Base-by-base conservation (phyloP, 805 yeast species). In the Isabelozyma gotoi region DNA sequence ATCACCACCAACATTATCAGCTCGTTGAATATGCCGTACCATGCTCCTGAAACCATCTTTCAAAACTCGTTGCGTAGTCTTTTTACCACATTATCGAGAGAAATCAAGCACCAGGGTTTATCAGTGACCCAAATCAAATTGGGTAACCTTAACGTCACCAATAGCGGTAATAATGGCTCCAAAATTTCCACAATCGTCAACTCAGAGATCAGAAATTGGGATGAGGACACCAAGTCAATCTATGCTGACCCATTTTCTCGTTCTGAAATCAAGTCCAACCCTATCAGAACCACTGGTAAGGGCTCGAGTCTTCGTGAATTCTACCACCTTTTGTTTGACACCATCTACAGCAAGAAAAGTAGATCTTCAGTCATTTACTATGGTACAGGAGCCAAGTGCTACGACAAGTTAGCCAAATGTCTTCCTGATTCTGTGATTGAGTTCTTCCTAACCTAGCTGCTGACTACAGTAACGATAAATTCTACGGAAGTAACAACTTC, bases 31-130 rank as follows among this genome's bases (percentile, higher is more conserved):
- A 64, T 84, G 38, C 84, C 86, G 5, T 84, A 78, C 65, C 86
- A 84, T 57, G 77, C 82, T 1, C 76, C 85, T 0, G 90, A 84
- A 48, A 68, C 80, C 19, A 56, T 82, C 29, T 73, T 77, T n/a
- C 74, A 74, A 24, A 71, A 71, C 31, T 67, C 79, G 2, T 46
- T 83, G 21, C 63, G 59, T 38, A 56, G 56, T 33, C 51, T 70
- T 18, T 72, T 71, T 43, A 55, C 67, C 2, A 49, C 63, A 1
- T 52, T 72, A 36, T 52, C 67, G 3, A 53, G 73, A 46, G 77
- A 72, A 45, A 46, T 71, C 5, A 39, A 46, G 7, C 67, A 62
- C 6, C 76, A 71, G 39, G 59, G 60, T 3, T 43, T 71, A 7
- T 54, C 58, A 7, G 70, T 70, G 1, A 67, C 75, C 2, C 76